phyloP scores from a whole-genome alignment of 2,329 filamentous ascomycete species.

The Trichoderma atroviride region DNA sequence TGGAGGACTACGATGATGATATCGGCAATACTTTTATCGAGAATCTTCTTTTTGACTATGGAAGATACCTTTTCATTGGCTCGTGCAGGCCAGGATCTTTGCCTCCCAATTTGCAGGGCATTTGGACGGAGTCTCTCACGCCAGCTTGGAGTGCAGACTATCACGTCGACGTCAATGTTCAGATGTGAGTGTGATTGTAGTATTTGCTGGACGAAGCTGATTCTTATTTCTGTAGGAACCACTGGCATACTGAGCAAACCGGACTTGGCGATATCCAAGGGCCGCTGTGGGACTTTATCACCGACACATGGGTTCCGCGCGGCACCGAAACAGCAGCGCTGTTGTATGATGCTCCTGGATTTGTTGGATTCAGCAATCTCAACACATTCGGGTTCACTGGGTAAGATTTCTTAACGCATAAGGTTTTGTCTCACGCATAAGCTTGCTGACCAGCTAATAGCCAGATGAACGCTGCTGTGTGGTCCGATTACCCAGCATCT shows the following conservation, averaged over 20 bases:
- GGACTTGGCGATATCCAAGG: constrained; percentile 50
- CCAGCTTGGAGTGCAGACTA: constrained; percentile 55
- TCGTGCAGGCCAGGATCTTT: constrained; percentile 55
- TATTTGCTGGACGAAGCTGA: not conserved
- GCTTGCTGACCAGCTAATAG: constrained; percentile 24
- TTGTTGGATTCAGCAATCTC: constrained; percentile 60
- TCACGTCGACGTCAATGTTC: constrained; percentile 61
- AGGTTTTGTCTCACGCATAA: constrained; percentile 30
- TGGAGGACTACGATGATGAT: constrained; percentile 28
- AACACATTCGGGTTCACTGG: constrained; percentile 62
- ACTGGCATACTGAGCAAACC: constrained; percentile 59
- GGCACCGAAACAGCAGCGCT: constrained; percentile 56
- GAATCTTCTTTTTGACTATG: constrained; percentile 55
- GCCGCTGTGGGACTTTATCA: constrained; percentile 56
- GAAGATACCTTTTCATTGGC: constrained; percentile 57
- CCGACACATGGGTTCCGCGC: constrained; percentile 55
- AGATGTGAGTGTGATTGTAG: constrained; percentile 46
- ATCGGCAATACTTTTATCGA: constrained; percentile 56
- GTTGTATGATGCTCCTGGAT: constrained; percentile 58
- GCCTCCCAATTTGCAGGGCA: constrained; percentile 59
- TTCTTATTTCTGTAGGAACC: constrained; percentile 41
- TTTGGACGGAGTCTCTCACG: constrained; percentile 52
- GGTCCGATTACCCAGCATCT: constrained; percentile 23
- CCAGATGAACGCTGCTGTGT: constrained; percentile 20
- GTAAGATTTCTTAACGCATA: not conserved